Conservation (phyloP, 2,329 filamentous ascomycete species). For the Cadophora sp. region DNA sequence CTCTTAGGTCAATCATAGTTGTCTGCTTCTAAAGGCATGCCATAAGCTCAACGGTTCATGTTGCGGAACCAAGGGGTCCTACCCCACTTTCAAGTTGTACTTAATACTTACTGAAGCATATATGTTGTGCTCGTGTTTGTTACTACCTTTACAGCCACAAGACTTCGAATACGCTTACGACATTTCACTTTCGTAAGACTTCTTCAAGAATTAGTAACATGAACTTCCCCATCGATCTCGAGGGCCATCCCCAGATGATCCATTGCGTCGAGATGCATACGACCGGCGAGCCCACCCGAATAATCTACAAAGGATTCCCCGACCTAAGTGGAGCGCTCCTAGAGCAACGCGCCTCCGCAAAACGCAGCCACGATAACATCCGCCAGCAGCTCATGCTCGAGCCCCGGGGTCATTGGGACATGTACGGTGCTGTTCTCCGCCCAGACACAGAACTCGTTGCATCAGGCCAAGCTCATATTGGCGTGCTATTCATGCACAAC, state of each 20-base stretch:
- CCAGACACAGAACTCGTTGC: not conserved
- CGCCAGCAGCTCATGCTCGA: not conserved
- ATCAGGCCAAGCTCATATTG: not conserved
- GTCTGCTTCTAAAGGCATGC: not conserved
- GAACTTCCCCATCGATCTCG: not conserved
- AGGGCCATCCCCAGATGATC: not conserved
- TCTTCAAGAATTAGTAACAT: too few species aligned
- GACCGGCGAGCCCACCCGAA: slow-evolving; percentile 13
- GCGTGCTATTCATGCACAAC: slow-evolving; percentile 14
- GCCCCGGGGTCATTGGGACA: not conserved
- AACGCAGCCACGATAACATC: not conserved
- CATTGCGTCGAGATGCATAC: slow-evolving; percentile 13
- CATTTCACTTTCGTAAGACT: too few species aligned
- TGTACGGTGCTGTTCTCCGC: not conserved
- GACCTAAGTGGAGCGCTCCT: not conserved
- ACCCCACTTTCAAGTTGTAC: not conserved
- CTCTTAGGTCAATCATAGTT: not conserved
- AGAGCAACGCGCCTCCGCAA: not conserved
- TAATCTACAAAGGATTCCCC: slow-evolving; percentile 15
- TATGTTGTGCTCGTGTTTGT: too few species aligned
- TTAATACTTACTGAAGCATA: too few species aligned
- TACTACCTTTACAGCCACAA: too few species aligned
- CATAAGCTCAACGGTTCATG: not conserved
- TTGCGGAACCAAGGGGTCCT: not conserved
- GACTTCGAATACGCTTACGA: too few species aligned